Evolutionary conservation across 345 rosid species (phyloP), one percentile per base, ranked within the genome.

Genomic region (Tarenaya hassleriana): DNA sequence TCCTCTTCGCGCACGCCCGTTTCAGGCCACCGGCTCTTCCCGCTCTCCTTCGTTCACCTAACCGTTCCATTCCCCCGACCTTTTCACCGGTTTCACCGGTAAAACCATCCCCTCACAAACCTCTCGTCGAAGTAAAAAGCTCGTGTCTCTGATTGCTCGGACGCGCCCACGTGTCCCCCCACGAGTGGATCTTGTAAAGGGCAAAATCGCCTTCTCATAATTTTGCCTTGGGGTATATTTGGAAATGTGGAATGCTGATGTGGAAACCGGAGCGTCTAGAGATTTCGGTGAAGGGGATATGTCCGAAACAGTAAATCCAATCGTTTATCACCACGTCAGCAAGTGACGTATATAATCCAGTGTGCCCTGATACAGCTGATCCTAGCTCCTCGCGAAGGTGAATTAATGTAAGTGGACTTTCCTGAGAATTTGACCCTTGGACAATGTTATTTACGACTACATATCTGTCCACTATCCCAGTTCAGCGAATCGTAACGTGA

Each of bases 381-480:
- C 47, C 41, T 27, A 34, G 42, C 55, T 16, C 77, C 52, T 60
- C 65, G 63, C 71, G 61, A 70, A 63, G 60, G 66, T 75, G 86
- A 77, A 4, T 15, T 37, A n/a, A 73, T 83, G 77, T 83, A 52
- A 72, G 71, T 73, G 76, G 76, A 79, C 79, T 81, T 77, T 79
- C 80, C 47, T 39, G 49, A 57, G 71, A 81, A 73, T 79, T 81
- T 73, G 77, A 76, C 82, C 55, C n/a, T 1, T 10, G 24, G 58
- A 48, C 53, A 42, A 47, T 41, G 47, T 60, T 54, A 21, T 50
- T 34, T 15, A 34, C 16, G 20, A 51, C 34, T 43, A 33, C 64
- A 66, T 60, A 40, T 60, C 60, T 58, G 65, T 66, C 70, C 60
- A 66, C 65, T 52, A 39, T 43, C 33, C 5, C 9, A 15, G n/a